These are phyloP conservation scores for Aspergillus sp. DNA, from an alignment of 2,329 filamentous ascomycete species.

Conservation along the genomic window DNA sequence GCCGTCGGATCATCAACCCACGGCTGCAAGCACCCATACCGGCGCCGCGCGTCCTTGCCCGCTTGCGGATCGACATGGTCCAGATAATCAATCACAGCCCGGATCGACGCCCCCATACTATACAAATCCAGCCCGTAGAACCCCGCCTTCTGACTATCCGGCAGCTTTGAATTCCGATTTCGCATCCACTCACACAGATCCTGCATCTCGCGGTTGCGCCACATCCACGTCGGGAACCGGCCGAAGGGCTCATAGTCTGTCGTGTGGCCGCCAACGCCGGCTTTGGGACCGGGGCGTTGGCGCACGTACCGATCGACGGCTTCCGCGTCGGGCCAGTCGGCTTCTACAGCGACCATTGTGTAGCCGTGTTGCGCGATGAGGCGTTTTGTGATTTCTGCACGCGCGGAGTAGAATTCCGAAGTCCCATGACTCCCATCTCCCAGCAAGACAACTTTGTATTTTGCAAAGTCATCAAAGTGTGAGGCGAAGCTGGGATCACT, in stretches of 20 bases:
- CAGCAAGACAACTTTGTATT: constrained; percentile 38
- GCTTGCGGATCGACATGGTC: constrained; percentile 40
- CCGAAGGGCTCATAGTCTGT: constrained; percentile 37
- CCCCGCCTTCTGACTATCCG: constrained; percentile 27
- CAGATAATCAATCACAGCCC: constrained; percentile 44
- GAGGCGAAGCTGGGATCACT: constrained; percentile 31
- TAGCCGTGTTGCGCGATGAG: constrained; percentile 46
- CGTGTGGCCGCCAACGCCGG: constrained; percentile 20
- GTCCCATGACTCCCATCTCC: constrained; percentile 48
- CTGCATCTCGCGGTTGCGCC: constrained; percentile 48
- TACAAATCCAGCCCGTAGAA: constrained; percentile 51
- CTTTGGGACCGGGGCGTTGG: constrained; percentile 34
- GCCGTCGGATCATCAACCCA: constrained; percentile 46
- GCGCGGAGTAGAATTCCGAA: constrained; percentile 49
- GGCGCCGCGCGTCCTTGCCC: constrained; percentile 37
- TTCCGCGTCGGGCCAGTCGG: constrained; percentile 51
- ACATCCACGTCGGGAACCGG: constrained; percentile 52
- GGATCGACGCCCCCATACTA: constrained; percentile 42
- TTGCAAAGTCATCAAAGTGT: constrained; percentile 36
- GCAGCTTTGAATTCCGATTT: constrained; percentile 32
- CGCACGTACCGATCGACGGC: constrained; percentile 47
- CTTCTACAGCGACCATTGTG: constrained; percentile 46
- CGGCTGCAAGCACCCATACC: constrained; percentile 43
- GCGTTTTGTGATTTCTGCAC: constrained; percentile 46
- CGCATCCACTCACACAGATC: constrained; percentile 48